Conservation (phyloP, 495 filamentous ascomycete genomes). For the Hypoxylon lenormandii region DNA sequence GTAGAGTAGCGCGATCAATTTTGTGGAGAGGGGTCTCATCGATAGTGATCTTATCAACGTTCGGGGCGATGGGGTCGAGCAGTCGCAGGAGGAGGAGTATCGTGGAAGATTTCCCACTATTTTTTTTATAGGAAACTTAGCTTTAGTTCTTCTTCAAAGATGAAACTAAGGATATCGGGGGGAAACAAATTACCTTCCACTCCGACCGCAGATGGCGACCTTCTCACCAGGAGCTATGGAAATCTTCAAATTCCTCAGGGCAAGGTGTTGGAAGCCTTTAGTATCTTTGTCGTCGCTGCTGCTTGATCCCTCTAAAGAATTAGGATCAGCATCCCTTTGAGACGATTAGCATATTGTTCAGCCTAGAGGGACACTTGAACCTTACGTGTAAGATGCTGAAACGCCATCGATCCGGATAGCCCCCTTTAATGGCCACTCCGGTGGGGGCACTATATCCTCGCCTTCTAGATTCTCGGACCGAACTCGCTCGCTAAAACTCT, state of each 20-base stretch:
- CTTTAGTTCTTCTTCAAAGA: neutral
- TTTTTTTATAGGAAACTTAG: neutral
- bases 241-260: slow-evolving; percentile 47
- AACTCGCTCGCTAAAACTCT: slow-evolving; percentile 45
- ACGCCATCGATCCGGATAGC: slow-evolving; percentile 46
- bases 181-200: slow-evolving; percentile 25
- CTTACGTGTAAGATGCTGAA: slow-evolving; percentile 51
- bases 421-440: slow-evolving; percentile 47
- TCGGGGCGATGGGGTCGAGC: slow-evolving; percentile 35
- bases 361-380: neutral
- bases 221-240: slow-evolving; percentile 44
- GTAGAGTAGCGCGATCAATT: slow-evolving; percentile 33
- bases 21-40: slow-evolving; percentile 59
- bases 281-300: neutral
- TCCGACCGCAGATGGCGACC: slow-evolving; percentile 36
- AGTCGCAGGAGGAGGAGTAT: slow-evolving; percentile 57
- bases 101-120: slow-evolving; percentile 57
- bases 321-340: neutral
- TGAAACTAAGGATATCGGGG: neutral
- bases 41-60: slow-evolving; percentile 55
- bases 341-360: slow-evolving; percentile 10
- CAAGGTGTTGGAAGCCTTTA: slow-evolving; percentile 8
- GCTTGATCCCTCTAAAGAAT: neutral
- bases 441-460: slow-evolving; percentile 53
- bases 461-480: slow-evolving; percentile 41